Percentiles rank a stretch among this genome's conserved stretches.
Evolutionary conservation across 2,329 filamentous ascomycete genomes (phyloP).

Genomic region (Paecilomyces dactylethromorphus): DNA sequence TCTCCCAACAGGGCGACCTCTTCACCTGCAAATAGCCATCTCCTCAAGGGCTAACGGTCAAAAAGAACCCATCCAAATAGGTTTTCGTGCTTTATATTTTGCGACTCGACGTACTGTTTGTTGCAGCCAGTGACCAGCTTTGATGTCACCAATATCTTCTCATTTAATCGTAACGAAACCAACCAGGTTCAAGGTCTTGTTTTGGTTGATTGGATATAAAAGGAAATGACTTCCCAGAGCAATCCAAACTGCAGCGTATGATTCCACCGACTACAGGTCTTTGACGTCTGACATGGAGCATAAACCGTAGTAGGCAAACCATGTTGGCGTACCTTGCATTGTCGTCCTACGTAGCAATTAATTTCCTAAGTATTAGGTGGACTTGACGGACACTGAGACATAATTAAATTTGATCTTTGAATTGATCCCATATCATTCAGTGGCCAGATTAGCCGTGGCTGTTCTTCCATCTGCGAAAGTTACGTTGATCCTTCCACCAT

Average conservation of each 20-base stretch:
- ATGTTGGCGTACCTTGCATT: conserved; percentile 13
- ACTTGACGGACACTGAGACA: background rate
- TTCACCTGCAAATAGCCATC: conserved; percentile 9
- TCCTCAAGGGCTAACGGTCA: conserved; percentile 10
- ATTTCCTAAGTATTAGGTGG: background rate
- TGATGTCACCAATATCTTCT: conserved; percentile 27
- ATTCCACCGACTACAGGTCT: conserved; percentile 15
- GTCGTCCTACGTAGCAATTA: conserved; percentile 10
- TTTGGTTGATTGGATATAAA: conserved; percentile 28
- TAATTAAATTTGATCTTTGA: conserved; percentile 6
- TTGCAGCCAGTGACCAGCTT: conserved; percentile 28
- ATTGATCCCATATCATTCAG: conserved; percentile 21
- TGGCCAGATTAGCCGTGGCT: conserved; percentile 13
- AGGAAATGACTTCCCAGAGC: conserved; percentile 31
- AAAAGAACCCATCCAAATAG: conserved; percentile 10
- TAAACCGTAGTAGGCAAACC: conserved; percentile 16
- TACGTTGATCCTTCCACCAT: conserved; percentile 3
- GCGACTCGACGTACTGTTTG: conserved; percentile 11
- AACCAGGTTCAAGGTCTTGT: conserved; percentile 29
- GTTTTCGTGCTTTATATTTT: conserved; percentile 6
- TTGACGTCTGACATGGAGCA: conserved; percentile 10
- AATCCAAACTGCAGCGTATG: conserved; percentile 23
- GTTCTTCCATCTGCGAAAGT: conserved; percentile 8
- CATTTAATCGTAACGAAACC: conserved; percentile 27
- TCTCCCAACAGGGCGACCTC: conserved; percentile 11